Evolutionary conservation across 2,329 filamentous ascomycete species (phyloP), one percentile per base, ranked within the genome.

Genomic region (Macrophomina phaseolina): DNA sequence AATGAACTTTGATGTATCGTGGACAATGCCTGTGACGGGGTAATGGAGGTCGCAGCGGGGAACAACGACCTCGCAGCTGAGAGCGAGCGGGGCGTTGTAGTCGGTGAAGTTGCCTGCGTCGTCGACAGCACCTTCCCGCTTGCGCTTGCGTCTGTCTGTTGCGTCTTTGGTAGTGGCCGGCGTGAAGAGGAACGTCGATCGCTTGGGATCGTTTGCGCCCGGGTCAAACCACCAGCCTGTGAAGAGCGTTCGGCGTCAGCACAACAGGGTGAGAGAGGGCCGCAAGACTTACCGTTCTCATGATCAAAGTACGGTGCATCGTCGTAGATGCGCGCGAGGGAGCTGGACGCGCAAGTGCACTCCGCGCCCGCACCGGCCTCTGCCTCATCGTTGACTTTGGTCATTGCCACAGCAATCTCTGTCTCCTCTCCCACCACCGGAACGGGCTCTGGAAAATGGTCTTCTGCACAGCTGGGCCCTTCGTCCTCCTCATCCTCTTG

Each of bases 191-290:
- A 32, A 14, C 1, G 14, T n/a, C 5, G 53, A 42, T 1, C 55
- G 28, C 3, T n/a, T 30, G 2, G 55, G 40, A 16, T 46, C 28
- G 1, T 28, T 23, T 1, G 36, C 53, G 23, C 11, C 11, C 14
- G 55, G 55, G 14, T 60, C 40, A 5, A 34, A 14, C 55, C 55
- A 60, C 5, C 14, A 60, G 40, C 55, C 55, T 60, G 14, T 18
- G 16, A 23, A 14, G 7, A 6, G n/a, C 3, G 5, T 28, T 28
- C 5, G 30, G 52, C 9, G 52, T 58, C 12, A 42, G 53, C 7
- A 5, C 12, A 5, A 4, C 16, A 9, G 4, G 3, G 7, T 2
- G 11, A 16, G 36, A 4, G 4, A 7, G 8, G 18, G 36, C 1
- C 7, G 36, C 18, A 36, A n/a, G 5, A 30, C 40, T n/a, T 60